Evolutionary conservation across 805 yeast species (phyloP), one percentile per base, ranked within the genome.

Genomic region (Teunomyces barrocoloradensis): DNA sequence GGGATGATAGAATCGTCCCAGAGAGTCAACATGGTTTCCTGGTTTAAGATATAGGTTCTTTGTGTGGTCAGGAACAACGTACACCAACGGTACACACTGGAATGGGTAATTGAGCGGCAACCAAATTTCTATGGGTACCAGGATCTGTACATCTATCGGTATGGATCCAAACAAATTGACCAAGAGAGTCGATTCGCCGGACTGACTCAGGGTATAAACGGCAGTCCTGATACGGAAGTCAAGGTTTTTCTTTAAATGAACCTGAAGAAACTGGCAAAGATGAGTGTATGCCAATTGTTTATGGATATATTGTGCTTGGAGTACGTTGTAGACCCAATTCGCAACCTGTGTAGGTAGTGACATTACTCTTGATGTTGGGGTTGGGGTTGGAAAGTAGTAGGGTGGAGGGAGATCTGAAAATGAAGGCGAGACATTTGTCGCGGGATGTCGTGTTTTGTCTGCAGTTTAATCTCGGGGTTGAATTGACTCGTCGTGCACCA

Each of bases 1-100:
- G 0, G 94, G 92, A 55, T 85, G 84, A 59, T 83, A 86, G 45
- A 89, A 75, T 40, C 69, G 66, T 1, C 97, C 97, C 63, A 76
- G 86, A 11, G 79, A 65, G 62, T 87, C 96, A 3, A 88, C 79
- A 54, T 78, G 73, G 53, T 81, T 83, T 21, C 85, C 84, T 0
- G 90, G 85, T 35, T 71, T 71, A 13, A 85, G 61, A 38, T 43
- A 53, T 30, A 72, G 60, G 66, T 73, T 71, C 11, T 59, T 61
- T 20, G 65, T 58, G 30, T 68, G 69, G n/a, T 81, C 75, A 2
- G 85, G 82, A 17, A 77, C 73, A 9, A 90, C 79, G 58, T 73
- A 86, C 0, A 81, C 76, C n/a, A 81, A 55, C 0, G 97, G 97
- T 1, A 84, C 75, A 2, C 67, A 71, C 32, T 56, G 55, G 21